Base-by-base conservation (phyloP, 2,329 filamentous ascomycete species). In the Aotearoamyces nothofagi region DNA sequence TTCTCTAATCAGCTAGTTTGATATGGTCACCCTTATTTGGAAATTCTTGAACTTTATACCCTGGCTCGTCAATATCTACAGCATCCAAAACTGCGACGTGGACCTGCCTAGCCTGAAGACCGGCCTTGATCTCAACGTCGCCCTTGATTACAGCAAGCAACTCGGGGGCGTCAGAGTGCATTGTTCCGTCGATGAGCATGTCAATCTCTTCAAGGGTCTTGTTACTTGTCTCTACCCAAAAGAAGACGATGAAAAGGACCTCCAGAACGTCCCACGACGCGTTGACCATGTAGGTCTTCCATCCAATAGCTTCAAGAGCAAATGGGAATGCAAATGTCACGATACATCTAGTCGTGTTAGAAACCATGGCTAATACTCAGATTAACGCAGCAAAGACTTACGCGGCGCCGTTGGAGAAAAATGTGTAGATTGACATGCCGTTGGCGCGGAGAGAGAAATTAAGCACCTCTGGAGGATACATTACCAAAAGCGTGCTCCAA, bases 191-290 rank as follows among this genome's bases (percentile, higher is more conserved):
- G n/a, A n/a, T n/a, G n/a, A n/a, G n/a, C n/a, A n/a, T n/a, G n/a
- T n/a, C 11, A n/a, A 78, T 71, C 42, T 78, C 71, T 40, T 78
- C 72, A 0, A 78, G 57, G 0, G 66, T 67, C 2, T 73, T 48
- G 0, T 68, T 57, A 44, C 72, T 74, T 0, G 71, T 76, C 49
- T 77, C 70, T 0, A 69, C 70, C 4, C 72, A 71, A 41, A 70
- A 61, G 44, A 69, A 71, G 55, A 63, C 75, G 25, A 75, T 62
- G 29, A 71, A 72, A n/a, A 30, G 22, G 6, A 35, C 22, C 26
- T 24, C 22, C 31, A 33, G 22, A 9, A 29, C 20, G 22, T 33
- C 31, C 22, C 24, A 29, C 12, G 26, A 26, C 8, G 27, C 27
- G 13, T 33, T 29, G 14, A 33, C 25, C 20, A 33, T 33, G 20